phyloP scores from a whole-genome alignment of 2,329 filamentous ascomycete species.

The Aspergillus brasiliensis region DNA sequence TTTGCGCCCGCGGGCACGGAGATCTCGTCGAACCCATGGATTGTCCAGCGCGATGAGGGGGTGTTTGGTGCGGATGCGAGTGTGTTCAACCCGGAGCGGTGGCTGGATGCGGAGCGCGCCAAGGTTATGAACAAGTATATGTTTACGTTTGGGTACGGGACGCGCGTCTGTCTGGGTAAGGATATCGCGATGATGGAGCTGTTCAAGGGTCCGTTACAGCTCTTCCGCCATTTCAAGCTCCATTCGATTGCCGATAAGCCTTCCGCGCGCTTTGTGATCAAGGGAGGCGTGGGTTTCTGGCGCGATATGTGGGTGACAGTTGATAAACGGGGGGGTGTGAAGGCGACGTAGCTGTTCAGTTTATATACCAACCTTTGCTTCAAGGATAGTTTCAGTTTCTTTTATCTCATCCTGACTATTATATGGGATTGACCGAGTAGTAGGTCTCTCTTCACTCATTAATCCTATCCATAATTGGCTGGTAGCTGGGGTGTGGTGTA shows the following conservation, averaged over 20 bases:
- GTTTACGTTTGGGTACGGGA: slow-evolving; percentile 55
- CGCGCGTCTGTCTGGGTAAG: slow-evolving; percentile 52
- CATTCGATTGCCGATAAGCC: slow-evolving; percentile 28
- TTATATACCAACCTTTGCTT: not conserved
- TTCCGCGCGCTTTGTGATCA: slow-evolving; percentile 30
- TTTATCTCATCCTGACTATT: too few species aligned
- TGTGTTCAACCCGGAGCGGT: slow-evolving; percentile 45
- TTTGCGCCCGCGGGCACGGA: slow-evolving; percentile 47
- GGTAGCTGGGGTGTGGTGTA: too few species aligned
- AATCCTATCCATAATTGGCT: too few species aligned
- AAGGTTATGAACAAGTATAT: slow-evolving; percentile 51
- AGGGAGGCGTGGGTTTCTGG: slow-evolving; percentile 39
- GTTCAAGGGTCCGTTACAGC: slow-evolving; percentile 47
- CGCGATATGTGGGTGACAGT: slow-evolving; percentile 36
- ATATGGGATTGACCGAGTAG: too few species aligned
- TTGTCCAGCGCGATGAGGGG: slow-evolving; percentile 48
- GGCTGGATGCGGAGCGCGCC: slow-evolving; percentile 41
- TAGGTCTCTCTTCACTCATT: too few species aligned
- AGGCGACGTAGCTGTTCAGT: slow-evolving; percentile 7
- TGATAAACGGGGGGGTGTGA: slow-evolving; percentile 26
- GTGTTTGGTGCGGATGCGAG: slow-evolving; percentile 47
- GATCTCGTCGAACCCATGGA: slow-evolving; percentile 51
- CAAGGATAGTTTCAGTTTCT: too few species aligned
- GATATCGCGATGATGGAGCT: slow-evolving; percentile 58
- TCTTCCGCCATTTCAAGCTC: slow-evolving; percentile 33